Base-by-base conservation (phyloP, 495 filamentous ascomycete genomes). In the Aspergillus saccharolyticus region DNA sequence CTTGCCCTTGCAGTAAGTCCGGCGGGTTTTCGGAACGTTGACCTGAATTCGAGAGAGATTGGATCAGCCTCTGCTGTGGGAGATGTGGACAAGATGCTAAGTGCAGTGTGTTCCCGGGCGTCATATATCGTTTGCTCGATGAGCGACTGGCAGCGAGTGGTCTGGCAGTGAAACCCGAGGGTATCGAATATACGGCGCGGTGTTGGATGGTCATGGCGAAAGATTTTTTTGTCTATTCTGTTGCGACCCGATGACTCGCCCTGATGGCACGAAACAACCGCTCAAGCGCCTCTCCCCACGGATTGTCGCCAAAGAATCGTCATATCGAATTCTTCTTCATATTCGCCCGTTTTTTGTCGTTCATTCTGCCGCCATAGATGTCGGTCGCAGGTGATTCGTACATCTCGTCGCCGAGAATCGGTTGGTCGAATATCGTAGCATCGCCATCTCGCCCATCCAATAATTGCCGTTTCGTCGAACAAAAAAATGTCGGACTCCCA, bases 1-100 rank as follows among this genome's bases (percentile, higher is more conserved):
- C 79, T 85, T 90, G 83, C 86, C 86, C 82, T 94, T 94, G 90
- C 93, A 97, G 84, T 89, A 93, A 72, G 89, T 93, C 76, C 87
- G 85, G 67, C 90, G 85, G 71, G 90, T 93, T 79, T 95, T 94
- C 59, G 90, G 90, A 71, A 93, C 81, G 85, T 89, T 91, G 75
- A 91, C 88, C 88, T 92, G 65, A 62, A 54, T 63, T 65, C 57
- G 54, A 57, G 21, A 10, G 33, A 62, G 57, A 57, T 57, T 54
- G 46, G 18, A 60, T 72, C 69, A 71, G 66, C 62, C 50, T 66
- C 52, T 63, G 64, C 57, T 62, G 54, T 49, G 43, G 22, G 17
- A 42, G 20, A 51, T 28, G 45, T 42, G 52, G 24, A 44, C 39
- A 22, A 44, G 39, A 45, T n/a, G 24, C 6, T 12, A 39, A 39